Conservation (phyloP, 768 basidiomycete species). For the Tephrocybe sp. region DNA sequence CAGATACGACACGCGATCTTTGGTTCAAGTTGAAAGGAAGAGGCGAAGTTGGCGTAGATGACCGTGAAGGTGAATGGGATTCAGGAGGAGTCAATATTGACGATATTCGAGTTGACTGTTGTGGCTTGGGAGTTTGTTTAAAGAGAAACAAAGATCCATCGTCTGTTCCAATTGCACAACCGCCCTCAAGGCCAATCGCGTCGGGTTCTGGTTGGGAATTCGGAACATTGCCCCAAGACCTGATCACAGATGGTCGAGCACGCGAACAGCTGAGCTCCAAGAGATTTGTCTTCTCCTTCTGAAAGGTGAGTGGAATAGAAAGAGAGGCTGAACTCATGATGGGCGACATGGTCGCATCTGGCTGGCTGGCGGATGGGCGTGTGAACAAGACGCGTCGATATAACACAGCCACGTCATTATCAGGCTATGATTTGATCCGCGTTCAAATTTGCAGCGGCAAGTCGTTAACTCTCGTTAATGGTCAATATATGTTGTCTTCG, state of each 20-base stretch:
- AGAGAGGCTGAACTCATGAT: constrained; percentile 7
- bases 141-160: constrained; percentile 46
- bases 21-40: constrained; percentile 52
- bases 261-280: constrained; percentile 32
- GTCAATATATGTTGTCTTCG: too few relatives aligned
- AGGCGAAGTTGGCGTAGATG: constrained; percentile 42
- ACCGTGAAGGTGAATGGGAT: constrained; percentile 29
- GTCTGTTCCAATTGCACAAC: constrained; percentile 37
- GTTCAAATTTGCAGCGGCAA: too few relatives aligned
- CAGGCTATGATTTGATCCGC: too few relatives aligned
- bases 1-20: constrained; percentile 67
- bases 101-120: constrained; percentile 13
- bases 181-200: constrained; percentile 17
- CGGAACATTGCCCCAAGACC: constrained; percentile 25
- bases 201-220: constrained; percentile 3
- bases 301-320: constrained; percentile 34
- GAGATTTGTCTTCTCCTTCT: constrained; percentile 9
- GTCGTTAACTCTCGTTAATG: too few relatives aligned
- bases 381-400: neutral
- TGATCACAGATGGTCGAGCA: constrained; percentile 29
- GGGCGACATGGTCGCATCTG: neutral
- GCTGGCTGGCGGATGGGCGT: neutral
- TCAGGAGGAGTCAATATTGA: constrained; percentile 17
- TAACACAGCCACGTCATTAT: neutral
- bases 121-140: constrained; percentile 16